A percentile compares a stretch with the other conserved stretches of the same genome.
Conservation (phyloP, 495 filamentous ascomycete genomes). For the Choiromyces venosus region DNA sequence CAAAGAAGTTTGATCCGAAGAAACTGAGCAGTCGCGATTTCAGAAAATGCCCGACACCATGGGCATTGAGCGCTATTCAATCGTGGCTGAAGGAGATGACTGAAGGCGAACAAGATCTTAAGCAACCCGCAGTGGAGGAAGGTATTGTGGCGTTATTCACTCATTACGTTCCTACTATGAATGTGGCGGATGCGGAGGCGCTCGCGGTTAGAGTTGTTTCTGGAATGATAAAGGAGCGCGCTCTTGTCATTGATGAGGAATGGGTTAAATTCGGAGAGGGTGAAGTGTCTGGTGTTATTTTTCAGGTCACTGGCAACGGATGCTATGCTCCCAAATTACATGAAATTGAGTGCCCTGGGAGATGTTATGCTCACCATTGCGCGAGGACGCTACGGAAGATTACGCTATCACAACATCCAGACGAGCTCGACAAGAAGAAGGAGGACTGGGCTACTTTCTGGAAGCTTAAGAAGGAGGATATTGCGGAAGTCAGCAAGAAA, state of each 20-base stretch:
- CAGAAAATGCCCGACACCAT: slow-evolving; percentile 79
- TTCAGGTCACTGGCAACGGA: slow-evolving; percentile 85
- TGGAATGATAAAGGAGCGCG: slow-evolving; percentile 72
- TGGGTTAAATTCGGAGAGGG: slow-evolving; percentile 89
- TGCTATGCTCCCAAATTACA: slow-evolving; percentile 86
- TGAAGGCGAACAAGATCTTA: slow-evolving; percentile 76
- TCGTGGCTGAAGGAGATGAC: slow-evolving; percentile 82
- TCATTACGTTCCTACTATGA: slow-evolving; percentile 97
- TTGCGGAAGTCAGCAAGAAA: slow-evolving; percentile 66
- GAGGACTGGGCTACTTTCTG: slow-evolving; percentile 93
- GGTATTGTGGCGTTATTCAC: slow-evolving; percentile 87
- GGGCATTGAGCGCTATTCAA: slow-evolving; percentile 85
- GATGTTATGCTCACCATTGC: slow-evolving; percentile 94
- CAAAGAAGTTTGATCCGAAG: slow-evolving; percentile 75
- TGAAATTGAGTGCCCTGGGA: slow-evolving; percentile 61
- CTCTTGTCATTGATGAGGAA: slow-evolving; percentile 84
- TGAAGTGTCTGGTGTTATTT: slow-evolving; percentile 76
- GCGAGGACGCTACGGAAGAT: slow-evolving; percentile 91
- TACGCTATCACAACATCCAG: slow-evolving; percentile 52
- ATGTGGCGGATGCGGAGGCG: slow-evolving; percentile 90
- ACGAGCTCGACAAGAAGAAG: slow-evolving; percentile 60
- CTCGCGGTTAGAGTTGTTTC: slow-evolving; percentile 72
- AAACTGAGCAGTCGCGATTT: slow-evolving; percentile 80
- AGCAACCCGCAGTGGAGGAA: slow-evolving; percentile 72
- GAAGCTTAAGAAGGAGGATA: slow-evolving; percentile 69